Percentiles rank a stretch among this genome's conserved stretches.
Conservation (phyloP, 192 early-diverging fungal genomes). For the Gryganskiella cystojenkinii region DNA sequence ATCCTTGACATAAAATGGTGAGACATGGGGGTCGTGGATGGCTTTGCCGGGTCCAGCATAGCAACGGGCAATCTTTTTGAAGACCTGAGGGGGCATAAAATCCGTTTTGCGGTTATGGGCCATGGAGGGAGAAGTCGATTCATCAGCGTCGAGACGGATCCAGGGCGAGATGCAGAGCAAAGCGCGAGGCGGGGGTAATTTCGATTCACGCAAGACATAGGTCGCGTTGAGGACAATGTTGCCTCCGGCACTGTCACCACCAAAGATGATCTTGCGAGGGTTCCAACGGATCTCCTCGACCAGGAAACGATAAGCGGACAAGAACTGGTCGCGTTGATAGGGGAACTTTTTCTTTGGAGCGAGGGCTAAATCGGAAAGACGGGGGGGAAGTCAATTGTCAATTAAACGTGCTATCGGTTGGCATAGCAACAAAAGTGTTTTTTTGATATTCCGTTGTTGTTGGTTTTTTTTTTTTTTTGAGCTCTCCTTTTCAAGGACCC, state of each 20-base stretch:
- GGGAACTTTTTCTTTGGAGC: conserved; percentile 52
- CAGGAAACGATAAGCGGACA: conserved; percentile 46
- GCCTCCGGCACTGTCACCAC: conserved; percentile 42
- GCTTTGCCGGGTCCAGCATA: conserved; percentile 39
- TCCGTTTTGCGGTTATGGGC: conserved; percentile 45
- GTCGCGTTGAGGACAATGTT: conserved; percentile 41
- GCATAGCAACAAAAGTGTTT: too few species aligned
- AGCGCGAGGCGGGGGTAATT: conserved; percentile 38
- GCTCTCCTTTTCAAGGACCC: too few species aligned
- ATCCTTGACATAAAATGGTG: conserved; percentile 49
- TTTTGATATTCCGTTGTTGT: background rate
- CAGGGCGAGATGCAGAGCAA: conserved; percentile 48
- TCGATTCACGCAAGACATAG: conserved; percentile 32
- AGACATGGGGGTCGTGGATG: conserved; percentile 39
- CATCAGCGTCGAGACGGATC: conserved; percentile 44
- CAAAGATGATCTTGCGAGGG: conserved; percentile 50
- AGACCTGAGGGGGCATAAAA: conserved; percentile 52
- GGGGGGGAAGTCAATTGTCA: background rate
- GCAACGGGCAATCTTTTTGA: conserved; percentile 39
- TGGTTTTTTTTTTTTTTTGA: background rate
- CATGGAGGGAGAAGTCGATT: conserved; percentile 36
- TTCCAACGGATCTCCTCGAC: conserved; percentile 49
- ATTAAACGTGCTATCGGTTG: too few species aligned
- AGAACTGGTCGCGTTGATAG: conserved; percentile 35
- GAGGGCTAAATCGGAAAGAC: conserved; percentile 19